phyloP scores from a whole-genome alignment of 2,329 filamentous ascomycete species.

The Fusarium staphyleae region DNA sequence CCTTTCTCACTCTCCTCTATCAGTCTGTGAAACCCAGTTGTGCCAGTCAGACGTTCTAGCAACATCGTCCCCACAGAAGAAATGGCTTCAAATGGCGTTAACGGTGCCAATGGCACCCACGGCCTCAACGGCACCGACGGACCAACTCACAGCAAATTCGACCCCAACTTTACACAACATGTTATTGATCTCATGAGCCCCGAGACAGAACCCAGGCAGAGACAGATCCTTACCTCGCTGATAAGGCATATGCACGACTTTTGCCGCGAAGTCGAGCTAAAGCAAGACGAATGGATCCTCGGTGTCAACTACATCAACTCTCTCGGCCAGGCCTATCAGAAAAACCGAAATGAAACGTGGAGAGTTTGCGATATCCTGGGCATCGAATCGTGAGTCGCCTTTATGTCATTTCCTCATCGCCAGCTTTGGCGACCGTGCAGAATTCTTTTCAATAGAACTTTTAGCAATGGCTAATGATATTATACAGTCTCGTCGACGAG shows the following conservation, averaged over 20 bases:
- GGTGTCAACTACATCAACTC: slow-evolving; percentile 79
- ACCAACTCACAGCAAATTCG: slow-evolving; percentile 57
- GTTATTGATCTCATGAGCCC: slow-evolving; percentile 78
- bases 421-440: no score
- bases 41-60: no score
- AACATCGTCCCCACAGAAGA: neutral
- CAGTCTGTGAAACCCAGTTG: no score
- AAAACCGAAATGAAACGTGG: slow-evolving; percentile 76
- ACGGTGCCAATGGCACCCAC: slow-evolving; percentile 21
- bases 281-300: slow-evolving; percentile 77
- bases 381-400: slow-evolving; percentile 68
- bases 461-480: neutral
- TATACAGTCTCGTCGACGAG: slow-evolving; percentile 49
- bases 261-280: slow-evolving; percentile 78
- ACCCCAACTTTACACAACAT: slow-evolving; percentile 78
- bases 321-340: slow-evolving; percentile 72
- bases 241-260: slow-evolving; percentile 81
- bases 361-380: slow-evolving; percentile 77
- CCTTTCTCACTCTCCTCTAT: neutral
- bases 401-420: neutral
- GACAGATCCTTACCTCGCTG: slow-evolving; percentile 67
- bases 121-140: slow-evolving; percentile 13
- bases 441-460: neutral
- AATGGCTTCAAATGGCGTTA: slow-evolving; percentile 28
- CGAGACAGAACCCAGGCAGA: slow-evolving; percentile 69